These are phyloP conservation scores for Coemansia umbellata DNA, from an alignment of 192 early-diverging fungal species.

Conservation along the genomic window DNA sequence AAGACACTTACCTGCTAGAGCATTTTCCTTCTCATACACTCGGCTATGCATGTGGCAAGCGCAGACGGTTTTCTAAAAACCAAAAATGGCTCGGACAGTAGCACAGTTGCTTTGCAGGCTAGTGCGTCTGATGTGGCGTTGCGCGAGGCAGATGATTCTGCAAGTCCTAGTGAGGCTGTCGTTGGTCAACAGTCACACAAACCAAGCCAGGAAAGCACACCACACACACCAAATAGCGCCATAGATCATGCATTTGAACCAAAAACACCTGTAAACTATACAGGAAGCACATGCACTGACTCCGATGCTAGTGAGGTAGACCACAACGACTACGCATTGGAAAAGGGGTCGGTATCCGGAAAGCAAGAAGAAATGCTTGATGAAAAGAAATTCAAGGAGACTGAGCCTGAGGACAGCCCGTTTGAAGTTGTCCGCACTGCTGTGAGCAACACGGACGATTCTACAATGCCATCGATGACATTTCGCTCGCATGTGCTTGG, in stretches of 20 bases:
- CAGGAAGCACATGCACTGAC: slow-evolving; percentile 17
- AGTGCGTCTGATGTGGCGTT: neutral
- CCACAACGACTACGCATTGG: neutral
- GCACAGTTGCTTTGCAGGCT: neutral
- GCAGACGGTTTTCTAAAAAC: neutral
- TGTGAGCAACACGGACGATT: slow-evolving; percentile 64
- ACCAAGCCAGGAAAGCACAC: neutral
- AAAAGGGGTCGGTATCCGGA: neutral
- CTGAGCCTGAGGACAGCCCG: slow-evolving; percentile 45
- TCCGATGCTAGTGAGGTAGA: slow-evolving; percentile 14
- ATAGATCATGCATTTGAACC: neutral
- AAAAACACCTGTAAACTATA: slow-evolving; percentile 2
- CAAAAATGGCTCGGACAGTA: neutral
- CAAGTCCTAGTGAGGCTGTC: neutral
- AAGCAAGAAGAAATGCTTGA: neutral
- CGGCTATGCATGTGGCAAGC: neutral
- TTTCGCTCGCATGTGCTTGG: slow-evolving; percentile 71
- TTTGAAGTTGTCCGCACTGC: slow-evolving; percentile 68
- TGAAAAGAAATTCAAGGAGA: neutral
- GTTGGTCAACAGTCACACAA: neutral
- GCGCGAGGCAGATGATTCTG: slow-evolving; percentile 3
- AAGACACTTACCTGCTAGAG: no score
- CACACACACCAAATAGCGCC: neutral
- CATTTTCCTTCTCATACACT: no score
- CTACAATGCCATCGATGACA: slow-evolving; percentile 63